Evolutionary conservation across 2,329 filamentous ascomycete genomes (phyloP), one percentile per base, ranked within the genome.

Genomic region (Microascus cirrosus): DNA sequence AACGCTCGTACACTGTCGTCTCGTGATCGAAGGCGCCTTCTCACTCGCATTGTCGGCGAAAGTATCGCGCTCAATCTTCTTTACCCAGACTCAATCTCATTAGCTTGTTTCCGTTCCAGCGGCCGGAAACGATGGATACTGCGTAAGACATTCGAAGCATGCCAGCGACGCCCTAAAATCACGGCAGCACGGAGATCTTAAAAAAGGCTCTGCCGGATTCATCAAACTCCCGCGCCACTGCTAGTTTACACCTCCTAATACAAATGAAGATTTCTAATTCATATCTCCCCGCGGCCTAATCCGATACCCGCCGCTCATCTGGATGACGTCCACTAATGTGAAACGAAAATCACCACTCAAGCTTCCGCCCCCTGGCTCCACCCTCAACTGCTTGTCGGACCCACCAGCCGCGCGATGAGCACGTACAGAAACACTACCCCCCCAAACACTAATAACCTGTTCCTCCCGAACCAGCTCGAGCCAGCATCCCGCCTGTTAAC

Each of bases 401-500:
- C 84, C 36, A 96, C 71, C 15, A 95, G 70, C 64, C 93, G 80
- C 35, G 90, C 87, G 59, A 95, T 77, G 55, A 96, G 72, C 12
- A 95, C 91, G 71, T 96, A 97, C 18, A 86, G 72, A 67, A 97
- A 88, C 32, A 96, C 77, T 20, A 84, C 72, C 0, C 78, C 84
- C 10, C 89, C 82, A 1, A 84, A 79, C 53, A 96, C 75, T 65
- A 87, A 78, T 61, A 92, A 77, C 73, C 90, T 94, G 73, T 96
- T 89, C 61, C 84, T 81, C 63, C 84, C 80, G 62, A 95, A 70
- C 90, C 90, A 97, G 59, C 90, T 83, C 64, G 90, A 85, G 0
- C 90, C 89, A 2, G 45, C 45, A 63, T 94, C 86, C 62, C 89
- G 85, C 80, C 74, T 86, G 80, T 80, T 90, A 71, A 72, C 89